These are phyloP conservation scores for Boletus sp. DNA, from an alignment of 768 basidiomycete species.

Conservation along the genomic window DNA sequence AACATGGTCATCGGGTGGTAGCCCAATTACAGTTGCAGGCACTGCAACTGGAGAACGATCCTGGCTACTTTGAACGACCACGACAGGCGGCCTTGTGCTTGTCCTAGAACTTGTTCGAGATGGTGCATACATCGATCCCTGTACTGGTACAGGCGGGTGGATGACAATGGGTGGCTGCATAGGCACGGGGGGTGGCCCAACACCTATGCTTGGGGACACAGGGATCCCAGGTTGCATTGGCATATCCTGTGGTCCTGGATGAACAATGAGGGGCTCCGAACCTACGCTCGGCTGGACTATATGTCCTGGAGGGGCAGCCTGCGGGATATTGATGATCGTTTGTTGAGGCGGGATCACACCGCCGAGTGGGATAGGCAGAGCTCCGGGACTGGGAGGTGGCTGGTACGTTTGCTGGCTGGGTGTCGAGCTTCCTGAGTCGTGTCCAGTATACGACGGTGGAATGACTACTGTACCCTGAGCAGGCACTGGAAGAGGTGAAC, in stretches of 20 bases:
- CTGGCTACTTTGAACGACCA: constrained; percentile 16
- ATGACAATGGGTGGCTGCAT: constrained; percentile 15
- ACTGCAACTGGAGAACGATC: constrained; percentile 21
- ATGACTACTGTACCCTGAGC: constrained; percentile 12
- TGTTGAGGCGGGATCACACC: constrained; percentile 13
- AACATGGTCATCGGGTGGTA: constrained; percentile 9
- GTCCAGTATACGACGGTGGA: constrained; percentile 5
- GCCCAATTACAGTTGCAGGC: constrained; percentile 18
- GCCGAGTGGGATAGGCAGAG: constrained; percentile 7
- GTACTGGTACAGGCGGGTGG: constrained; percentile 13
- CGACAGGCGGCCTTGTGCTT: constrained; percentile 9
- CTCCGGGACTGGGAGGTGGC: constrained; percentile 14
- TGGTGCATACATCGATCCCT: constrained; percentile 2
- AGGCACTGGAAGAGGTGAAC: constrained; percentile 20
- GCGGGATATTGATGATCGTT: constrained; percentile 17
- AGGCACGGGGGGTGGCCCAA: constrained; percentile 1
- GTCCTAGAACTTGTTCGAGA: constrained; percentile 21
- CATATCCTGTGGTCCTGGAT: not conserved
- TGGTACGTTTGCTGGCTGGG: constrained; percentile 23
- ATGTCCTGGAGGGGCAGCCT: constrained; percentile 23
- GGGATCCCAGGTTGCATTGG: constrained; percentile 2
- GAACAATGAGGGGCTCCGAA: not conserved
- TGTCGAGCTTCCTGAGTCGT: constrained; percentile 23
- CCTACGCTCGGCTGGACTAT: constrained; percentile 1
- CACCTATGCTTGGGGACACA: not conserved